These are phyloP conservation scores for Ogataea allantospora DNA, from an alignment of 805 yeast genomes.

Conservation along the genomic window DNA sequence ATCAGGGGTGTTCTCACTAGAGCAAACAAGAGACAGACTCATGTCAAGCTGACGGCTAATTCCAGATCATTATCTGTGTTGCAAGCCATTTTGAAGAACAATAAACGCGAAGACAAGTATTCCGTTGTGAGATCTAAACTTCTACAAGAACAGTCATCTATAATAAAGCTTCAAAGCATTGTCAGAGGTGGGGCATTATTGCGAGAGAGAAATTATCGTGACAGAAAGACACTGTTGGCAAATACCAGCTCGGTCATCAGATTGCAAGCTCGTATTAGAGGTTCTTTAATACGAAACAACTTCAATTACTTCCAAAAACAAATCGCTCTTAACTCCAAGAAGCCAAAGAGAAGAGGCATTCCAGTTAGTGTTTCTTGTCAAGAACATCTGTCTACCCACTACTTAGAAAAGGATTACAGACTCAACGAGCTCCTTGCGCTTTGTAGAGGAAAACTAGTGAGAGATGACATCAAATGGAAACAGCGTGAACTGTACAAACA, in stretches of 20 bases:
- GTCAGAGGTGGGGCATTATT: conserved; percentile 33
- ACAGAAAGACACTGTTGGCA: conserved; percentile 21
- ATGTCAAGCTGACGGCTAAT: conserved; percentile 14
- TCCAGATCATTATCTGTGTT: conserved; percentile 36
- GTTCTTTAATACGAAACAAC: conserved; percentile 32
- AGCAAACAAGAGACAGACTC: conserved; percentile 24
- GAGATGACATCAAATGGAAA: conserved; percentile 29
- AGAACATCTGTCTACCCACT: conserved; percentile 6
- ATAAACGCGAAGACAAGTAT: conserved; percentile 22
- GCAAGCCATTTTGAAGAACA: conserved; percentile 39
- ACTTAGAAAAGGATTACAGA: conserved; percentile 6
- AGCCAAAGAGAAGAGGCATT: conserved; percentile 1
- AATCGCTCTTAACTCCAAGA: not conserved
- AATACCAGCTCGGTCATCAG: conserved; percentile 26
- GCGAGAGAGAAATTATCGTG: conserved; percentile 19
- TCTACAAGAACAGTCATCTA: conserved; percentile 15
- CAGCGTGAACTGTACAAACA: conserved; percentile 20
- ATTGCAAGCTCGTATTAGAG: conserved; percentile 47
- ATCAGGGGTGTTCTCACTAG: conserved; percentile 48
- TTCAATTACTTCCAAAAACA: conserved; percentile 3
- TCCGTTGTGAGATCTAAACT: conserved; percentile 18
- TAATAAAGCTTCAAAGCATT: conserved; percentile 35
- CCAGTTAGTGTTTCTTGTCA: conserved; percentile 6
- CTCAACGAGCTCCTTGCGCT: conserved; percentile 42
- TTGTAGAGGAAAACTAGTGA: conserved; percentile 41